Evolutionary conservation across 768 basidiomycete species (phyloP).

Genomic region (Candolleomyces efflorescens): DNA sequence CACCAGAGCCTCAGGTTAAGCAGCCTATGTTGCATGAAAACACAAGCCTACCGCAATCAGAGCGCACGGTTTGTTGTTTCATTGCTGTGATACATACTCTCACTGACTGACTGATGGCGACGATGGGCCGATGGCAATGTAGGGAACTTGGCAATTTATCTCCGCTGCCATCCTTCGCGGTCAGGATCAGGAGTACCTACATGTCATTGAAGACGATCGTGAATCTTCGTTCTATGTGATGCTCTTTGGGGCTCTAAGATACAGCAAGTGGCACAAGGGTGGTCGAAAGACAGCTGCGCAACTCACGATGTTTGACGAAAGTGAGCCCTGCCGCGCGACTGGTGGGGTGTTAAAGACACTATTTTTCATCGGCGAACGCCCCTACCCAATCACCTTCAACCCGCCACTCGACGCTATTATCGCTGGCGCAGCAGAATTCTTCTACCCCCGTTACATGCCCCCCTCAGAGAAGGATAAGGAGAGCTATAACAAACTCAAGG

Average conservation of each 20-base stretch:
- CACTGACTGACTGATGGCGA: background rate
- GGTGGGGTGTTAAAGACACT: background rate
- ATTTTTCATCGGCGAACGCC: background rate
- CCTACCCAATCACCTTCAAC: background rate
- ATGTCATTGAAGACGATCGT: background rate
- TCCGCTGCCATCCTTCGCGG: background rate
- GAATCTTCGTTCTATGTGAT: background rate
- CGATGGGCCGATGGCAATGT: too few species aligned
- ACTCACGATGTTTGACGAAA: background rate
- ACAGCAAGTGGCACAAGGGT: background rate
- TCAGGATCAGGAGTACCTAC: background rate
- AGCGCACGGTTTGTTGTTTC: background rate
- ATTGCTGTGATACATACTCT: too few species aligned
- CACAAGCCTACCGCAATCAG: background rate
- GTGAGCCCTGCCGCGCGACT: background rate
- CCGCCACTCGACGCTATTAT: background rate
- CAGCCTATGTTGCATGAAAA: too few species aligned
- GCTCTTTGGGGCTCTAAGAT: background rate
- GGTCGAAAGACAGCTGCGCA: background rate
- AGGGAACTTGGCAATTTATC: slow-evolving; percentile 2
- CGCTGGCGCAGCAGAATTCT: background rate
- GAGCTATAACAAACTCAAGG: background rate
- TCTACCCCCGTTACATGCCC: background rate
- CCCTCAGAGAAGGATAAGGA: background rate
- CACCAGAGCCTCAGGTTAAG: too few species aligned